Evolutionary conservation across 2,329 filamentous ascomycete species (phyloP), one percentile per base, ranked within the genome.

Genomic region (Aureobasidium sp.): DNA sequence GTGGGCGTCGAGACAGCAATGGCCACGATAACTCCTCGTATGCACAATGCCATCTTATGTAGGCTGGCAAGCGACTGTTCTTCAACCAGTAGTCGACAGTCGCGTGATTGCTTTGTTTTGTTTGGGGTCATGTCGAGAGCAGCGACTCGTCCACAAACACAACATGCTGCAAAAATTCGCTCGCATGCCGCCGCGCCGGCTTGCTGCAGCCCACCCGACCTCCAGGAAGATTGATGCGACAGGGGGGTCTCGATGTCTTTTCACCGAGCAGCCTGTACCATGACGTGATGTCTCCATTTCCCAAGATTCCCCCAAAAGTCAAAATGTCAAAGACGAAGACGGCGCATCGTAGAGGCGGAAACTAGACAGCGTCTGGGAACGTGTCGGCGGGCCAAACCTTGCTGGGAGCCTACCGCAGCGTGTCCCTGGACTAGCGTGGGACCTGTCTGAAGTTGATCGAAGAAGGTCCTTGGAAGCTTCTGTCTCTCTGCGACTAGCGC

Each of bases 381-480:
- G 45, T 51, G 44, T 51, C 45, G 45, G 57, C 57, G 36, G 44
- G 34, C 45, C 44, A 51, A 51, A 42, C 57, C 45, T 51, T 31
- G 57, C 45, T 22, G 25, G 57, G 44, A 51, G 45, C 45, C 22
- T 41, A 31, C 42, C 42, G 57, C 44, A 60, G 57, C 45, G 57
- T 41, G 45, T 60, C 34, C 57, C 57, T 60, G 57, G 25, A 15
- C 45, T 60, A 56, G 60, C 60, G 44, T 42, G 45, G 25, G 25
- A 41, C n/a, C 42, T 47, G 47, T 61, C 29, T 45, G 48, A 39
- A 55, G 29, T 62, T 62, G 58, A 52, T 53, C 60, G 60, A 56
- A 62, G 60, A 62, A 62, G 48, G 39, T 29, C 47, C 51, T 56
- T 62, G 60, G 60, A 62, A 62, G 60, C 49, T 62, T 56, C 51